Evolutionary conservation across 2,329 filamentous ascomycete species (phyloP), one percentile per base, ranked within the genome.

Genomic region (Fusarium guadeloupense): DNA sequence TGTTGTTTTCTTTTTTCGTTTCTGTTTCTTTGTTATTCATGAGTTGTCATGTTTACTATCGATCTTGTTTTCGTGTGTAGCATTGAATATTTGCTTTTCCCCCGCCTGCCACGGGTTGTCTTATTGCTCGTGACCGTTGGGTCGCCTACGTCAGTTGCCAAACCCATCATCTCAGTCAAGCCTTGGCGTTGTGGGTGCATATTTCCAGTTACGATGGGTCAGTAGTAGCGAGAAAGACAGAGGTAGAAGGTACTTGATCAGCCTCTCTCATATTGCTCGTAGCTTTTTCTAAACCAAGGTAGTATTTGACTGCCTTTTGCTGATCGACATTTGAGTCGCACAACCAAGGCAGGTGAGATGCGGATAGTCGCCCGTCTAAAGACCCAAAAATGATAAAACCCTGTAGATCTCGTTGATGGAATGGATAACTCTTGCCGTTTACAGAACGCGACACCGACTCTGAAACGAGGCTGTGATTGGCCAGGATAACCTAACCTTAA

Each of bases 371-470:
- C 47, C 46, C 26, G 30, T 62, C 21, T 37, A 14, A 19, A 31
- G 30, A 25, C 47, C 53, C 20, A 60, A 64, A 64, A 44, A 8
- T n/a, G 59, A 55, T 16, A 64, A 44, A 60, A 64, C 59, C 59
- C 60, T 64, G 60, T 43, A 61, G 60, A 64, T 64, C 60, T 23
- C 35, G 41, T 33, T 44, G 60, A 52, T 63, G 50, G 25, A 56
- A 62, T 48, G 45, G 61, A 56, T 28, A 16, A 25, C 42, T 62
- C 49, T 60, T 64, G 43, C 60, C 60, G 47, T 59, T 63, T 64
- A 61, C 55, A 52, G 55, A 41, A 51, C 39, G 43, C 34, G 59
- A 59, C 39, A 47, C 59, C 59, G 33, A 16, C 34, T 35, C 28
- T 20, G 30, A 40, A 31, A 31, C 28, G 17, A 25, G 23, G 17